A percentile compares a stretch with the other conserved stretches of the same genome.
Evolutionary conservation across 768 basidiomycete genomes (phyloP).

Genomic region (Mycena filopes): DNA sequence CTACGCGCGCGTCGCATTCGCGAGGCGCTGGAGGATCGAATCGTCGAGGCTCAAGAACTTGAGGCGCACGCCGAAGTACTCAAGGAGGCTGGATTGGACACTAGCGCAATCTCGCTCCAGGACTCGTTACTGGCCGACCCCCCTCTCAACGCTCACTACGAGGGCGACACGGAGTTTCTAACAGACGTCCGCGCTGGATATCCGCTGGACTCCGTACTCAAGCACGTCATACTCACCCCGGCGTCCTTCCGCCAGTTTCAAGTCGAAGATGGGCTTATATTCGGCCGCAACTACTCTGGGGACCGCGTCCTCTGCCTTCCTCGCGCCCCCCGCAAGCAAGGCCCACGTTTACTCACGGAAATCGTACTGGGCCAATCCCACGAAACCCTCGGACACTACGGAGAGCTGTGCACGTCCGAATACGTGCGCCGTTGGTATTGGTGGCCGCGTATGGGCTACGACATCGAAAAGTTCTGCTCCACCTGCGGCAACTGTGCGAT

Average conservation of each 20-base stretch:
- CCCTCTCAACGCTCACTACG: neutral
- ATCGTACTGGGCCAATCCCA: neutral
- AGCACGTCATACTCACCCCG: neutral
- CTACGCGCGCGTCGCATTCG: neutral
- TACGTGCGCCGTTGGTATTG: slow-evolving; percentile 3
- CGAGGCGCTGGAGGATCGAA: neutral
- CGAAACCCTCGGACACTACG: neutral
- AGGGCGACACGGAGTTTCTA: neutral
- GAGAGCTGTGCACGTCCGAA: neutral
- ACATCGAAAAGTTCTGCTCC: slow-evolving; percentile 18
- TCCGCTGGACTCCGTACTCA: neutral
- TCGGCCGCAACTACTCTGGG: neutral
- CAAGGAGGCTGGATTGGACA: neutral
- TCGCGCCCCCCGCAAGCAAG: neutral
- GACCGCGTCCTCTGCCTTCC: neutral
- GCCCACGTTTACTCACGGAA: neutral
- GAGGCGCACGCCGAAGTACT: neutral
- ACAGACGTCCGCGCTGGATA: neutral
- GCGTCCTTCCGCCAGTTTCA: neutral
- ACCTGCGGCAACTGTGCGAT: neutral
- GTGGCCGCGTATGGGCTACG: neutral
- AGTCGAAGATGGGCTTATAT: neutral
- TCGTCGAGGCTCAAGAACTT: slow-evolving; percentile 1
- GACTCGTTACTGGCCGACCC: neutral
- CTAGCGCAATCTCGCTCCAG: neutral